These are phyloP conservation scores for Pisolithus albus DNA, from an alignment of 768 basidiomycete species.

Conservation along the genomic window DNA sequence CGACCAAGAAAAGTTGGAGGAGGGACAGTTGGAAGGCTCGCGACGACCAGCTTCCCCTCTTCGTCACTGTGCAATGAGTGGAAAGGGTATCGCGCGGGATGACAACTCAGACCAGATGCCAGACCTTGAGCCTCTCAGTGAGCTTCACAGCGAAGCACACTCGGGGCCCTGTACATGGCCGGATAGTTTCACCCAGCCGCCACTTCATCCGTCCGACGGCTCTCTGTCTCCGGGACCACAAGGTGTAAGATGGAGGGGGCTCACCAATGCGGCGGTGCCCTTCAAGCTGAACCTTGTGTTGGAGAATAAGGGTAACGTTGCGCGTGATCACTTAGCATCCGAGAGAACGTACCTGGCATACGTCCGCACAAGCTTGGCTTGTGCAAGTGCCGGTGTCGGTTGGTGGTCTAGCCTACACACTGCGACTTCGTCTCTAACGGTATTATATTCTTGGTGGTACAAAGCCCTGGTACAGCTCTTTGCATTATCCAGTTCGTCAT, in stretches of 20 bases:
- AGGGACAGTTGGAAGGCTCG: neutral
- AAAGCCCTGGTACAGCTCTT: conserved; percentile 55
- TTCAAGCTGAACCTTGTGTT: conserved; percentile 30
- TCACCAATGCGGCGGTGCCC: conserved; percentile 3
- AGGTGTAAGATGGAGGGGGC: neutral
- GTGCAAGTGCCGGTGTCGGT: conserved; percentile 57
- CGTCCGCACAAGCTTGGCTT: conserved; percentile 54
- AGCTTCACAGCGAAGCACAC: conserved; percentile 4
- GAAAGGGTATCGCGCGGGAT: neutral
- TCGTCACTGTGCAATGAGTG: conserved; percentile 10
- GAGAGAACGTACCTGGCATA: conserved; percentile 62
- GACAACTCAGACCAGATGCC: conserved; percentile 12
- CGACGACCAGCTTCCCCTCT: neutral
- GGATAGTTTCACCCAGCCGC: neutral
- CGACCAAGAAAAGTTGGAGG: neutral
- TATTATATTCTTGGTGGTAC: neutral
- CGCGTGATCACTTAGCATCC: conserved; percentile 57
- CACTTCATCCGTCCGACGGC: neutral
- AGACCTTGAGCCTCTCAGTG: conserved; percentile 17
- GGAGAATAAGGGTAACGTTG: conserved; percentile 56
- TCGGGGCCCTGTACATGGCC: conserved; percentile 3
- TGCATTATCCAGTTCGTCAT: conserved; percentile 26
- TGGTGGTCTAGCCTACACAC: conserved; percentile 14
- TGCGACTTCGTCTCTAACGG: neutral
- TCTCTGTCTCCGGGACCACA: neutral